These are phyloP conservation scores for Serendipita sp. DNA, from an alignment of 1,284 basidiomycete species.

Conservation along the genomic window DNA sequence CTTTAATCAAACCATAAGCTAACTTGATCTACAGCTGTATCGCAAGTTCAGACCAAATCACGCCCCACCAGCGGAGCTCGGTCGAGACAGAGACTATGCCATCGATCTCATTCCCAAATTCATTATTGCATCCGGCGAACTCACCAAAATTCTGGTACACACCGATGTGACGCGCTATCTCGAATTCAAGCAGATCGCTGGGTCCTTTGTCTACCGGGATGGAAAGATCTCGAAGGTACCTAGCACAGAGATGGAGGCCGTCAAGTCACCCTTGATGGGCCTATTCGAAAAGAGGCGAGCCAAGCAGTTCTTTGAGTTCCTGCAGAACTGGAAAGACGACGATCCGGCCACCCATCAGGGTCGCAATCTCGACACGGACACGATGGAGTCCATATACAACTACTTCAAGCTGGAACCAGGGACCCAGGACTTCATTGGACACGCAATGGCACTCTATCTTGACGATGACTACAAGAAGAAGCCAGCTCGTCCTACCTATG, in stretches of 20 bases:
- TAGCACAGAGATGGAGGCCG: conserved; percentile 94
- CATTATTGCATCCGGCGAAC: conserved; percentile 96
- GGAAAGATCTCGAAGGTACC: conserved; percentile 97
- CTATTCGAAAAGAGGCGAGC: conserved; percentile 96
- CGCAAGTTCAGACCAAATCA: conserved; percentile 83
- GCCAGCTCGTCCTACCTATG: conserved; percentile 79
- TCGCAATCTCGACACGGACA: conserved; percentile 69
- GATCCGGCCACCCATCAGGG: conserved; percentile 94
- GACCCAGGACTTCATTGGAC: conserved; percentile 98
- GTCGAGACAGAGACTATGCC: conserved; percentile 89
- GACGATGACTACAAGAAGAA: conserved; percentile 95
- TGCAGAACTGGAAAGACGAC: conserved; percentile 90
- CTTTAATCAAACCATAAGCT: neutral
- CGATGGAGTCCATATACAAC: conserved; percentile 88
- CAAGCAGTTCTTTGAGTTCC: conserved; percentile 97
- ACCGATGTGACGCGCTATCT: conserved; percentile 98
- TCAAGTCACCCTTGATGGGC: conserved; percentile 90
- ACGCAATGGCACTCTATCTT: conserved; percentile 97
- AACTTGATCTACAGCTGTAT: conserved; percentile 53
- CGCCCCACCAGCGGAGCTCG: conserved; percentile 60
- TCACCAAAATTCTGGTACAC: conserved; percentile 97
- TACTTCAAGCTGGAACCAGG: conserved; percentile 96
- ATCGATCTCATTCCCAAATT: conserved; percentile 93
- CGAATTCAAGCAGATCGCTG: conserved; percentile 99
- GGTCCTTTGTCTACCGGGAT: conserved; percentile 95